Evolutionary conservation across 306 rosid genomes (phyloP).

Genomic region (Quercus cerris): DNA sequence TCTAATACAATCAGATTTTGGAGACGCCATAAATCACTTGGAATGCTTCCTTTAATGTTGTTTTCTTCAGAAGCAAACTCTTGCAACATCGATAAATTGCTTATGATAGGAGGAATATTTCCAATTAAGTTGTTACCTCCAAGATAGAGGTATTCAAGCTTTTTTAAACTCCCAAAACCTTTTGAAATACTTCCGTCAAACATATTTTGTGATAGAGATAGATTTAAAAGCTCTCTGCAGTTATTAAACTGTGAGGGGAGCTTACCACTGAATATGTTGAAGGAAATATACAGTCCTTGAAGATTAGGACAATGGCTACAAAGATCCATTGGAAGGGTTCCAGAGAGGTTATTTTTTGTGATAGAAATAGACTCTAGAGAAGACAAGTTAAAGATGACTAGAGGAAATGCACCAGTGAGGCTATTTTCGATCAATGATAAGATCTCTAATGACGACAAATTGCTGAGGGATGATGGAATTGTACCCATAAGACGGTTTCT

Average conservation of each 20-base stretch:
- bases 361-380: not conserved
- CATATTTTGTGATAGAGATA: not conserved
- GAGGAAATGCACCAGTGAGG: not conserved
- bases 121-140: not conserved
- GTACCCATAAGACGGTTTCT: not conserved
- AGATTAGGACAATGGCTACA: not conserved
- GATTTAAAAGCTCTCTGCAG: not conserved
- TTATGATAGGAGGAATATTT: not conserved
- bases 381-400: not conserved
- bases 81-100: not conserved
- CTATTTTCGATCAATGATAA: rapidly evolving
- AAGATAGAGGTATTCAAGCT: not conserved
- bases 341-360: not conserved
- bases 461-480: not conserved
- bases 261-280: not conserved
- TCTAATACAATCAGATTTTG: rapidly evolving
- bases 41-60: not conserved
- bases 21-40: not conserved
- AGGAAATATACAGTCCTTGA: not conserved
- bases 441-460: not conserved
- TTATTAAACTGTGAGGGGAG: not conserved
- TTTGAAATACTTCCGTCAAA: not conserved
- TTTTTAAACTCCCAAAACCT: not conserved
- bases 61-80: not conserved
- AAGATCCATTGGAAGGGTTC: not conserved